phyloP scores from a whole-genome alignment of 1,139 yeast genomes.

The Suhomyces bribrorum region DNA sequence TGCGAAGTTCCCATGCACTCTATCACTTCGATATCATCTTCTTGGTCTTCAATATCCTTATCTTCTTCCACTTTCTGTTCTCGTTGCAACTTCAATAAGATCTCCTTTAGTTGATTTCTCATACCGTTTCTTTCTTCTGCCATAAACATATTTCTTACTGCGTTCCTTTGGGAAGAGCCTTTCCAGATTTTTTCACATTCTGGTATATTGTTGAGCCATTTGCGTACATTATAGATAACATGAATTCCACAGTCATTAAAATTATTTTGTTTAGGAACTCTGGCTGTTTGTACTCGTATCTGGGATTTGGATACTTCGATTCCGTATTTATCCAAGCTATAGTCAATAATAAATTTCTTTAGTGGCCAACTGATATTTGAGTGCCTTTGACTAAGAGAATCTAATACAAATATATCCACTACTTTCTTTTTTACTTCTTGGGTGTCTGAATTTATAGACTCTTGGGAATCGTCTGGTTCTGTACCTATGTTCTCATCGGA shows the following conservation, averaged over 20 bases:
- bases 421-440: slow-evolving; percentile 6
- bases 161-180: slow-evolving; percentile 18
- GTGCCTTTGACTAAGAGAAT: slow-evolving; percentile 70
- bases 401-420: slow-evolving; percentile 69
- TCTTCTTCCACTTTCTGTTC: slow-evolving; percentile 8
- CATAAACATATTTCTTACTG: slow-evolving; percentile 21
- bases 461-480: slow-evolving; percentile 1
- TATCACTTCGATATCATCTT: slow-evolving; percentile 16
- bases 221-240: slow-evolving; percentile 74
- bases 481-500: slow-evolving; percentile 9
- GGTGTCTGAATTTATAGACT: background rate
- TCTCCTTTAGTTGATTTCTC: slow-evolving; percentile 32
- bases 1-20: slow-evolving; percentile 8
- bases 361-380: slow-evolving; percentile 55
- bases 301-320: slow-evolving; percentile 48
- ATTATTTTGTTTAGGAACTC: slow-evolving; percentile 84
- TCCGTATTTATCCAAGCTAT: slow-evolving; percentile 65
- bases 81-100: slow-evolving; percentile 29
- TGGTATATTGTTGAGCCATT: slow-evolving; percentile 56
- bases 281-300: slow-evolving; percentile 47
- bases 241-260: slow-evolving; percentile 96
- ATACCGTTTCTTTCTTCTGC: slow-evolving; percentile 36
- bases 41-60: slow-evolving; percentile 5
- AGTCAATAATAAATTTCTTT: slow-evolving; percentile 63
- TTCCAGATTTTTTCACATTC: slow-evolving; percentile 57